A percentile compares a stretch with the other conserved stretches of the same genome.
Evolutionary conservation across 1,284 basidiomycete genomes (phyloP).

Genomic region (Inonotus obliquus): DNA sequence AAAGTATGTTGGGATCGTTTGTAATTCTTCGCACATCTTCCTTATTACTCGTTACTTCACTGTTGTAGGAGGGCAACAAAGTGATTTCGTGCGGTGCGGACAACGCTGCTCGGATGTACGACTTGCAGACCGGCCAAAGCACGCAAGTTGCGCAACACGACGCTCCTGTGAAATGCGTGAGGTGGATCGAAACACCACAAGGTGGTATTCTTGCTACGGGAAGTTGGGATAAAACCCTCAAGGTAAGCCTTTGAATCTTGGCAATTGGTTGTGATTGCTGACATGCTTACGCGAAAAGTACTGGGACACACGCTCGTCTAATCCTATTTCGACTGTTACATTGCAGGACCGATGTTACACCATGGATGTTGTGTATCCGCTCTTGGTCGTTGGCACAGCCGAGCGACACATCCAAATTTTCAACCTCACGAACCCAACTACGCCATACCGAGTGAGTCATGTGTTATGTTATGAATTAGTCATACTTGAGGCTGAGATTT

Average conservation of each 20-base stretch:
- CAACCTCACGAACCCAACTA: constrained; percentile 79
- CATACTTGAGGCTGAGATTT: constrained; percentile 1
- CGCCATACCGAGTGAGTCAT: constrained; percentile 64
- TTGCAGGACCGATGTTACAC: constrained; percentile 90
- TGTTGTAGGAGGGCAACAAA: constrained; percentile 67
- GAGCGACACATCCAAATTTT: constrained; percentile 88
- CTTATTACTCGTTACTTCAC: not conserved
- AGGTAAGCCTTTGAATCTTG: constrained; percentile 41
- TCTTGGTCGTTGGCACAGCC: constrained; percentile 95
- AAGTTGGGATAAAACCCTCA: constrained; percentile 90
- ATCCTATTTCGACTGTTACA: constrained; percentile 71
- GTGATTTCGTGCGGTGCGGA: constrained; percentile 85
- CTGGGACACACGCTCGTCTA: constrained; percentile 80
- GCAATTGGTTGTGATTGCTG: not conserved
- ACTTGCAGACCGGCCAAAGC: constrained; percentile 69
- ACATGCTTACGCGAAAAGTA: constrained; percentile 49
- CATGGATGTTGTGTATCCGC: constrained; percentile 78
- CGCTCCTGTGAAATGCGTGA: constrained; percentile 72
- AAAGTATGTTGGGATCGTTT: constrained; percentile 36
- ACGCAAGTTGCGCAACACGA: constrained; percentile 82
- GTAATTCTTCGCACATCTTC: not conserved
- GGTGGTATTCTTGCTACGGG: constrained; percentile 77
- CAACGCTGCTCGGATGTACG: constrained; percentile 79
- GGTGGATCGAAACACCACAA: constrained; percentile 69
- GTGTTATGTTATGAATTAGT: too few species aligned